phyloP scores from a whole-genome alignment of 2,329 filamentous ascomycete genomes.

The Esteya vermicola region DNA sequence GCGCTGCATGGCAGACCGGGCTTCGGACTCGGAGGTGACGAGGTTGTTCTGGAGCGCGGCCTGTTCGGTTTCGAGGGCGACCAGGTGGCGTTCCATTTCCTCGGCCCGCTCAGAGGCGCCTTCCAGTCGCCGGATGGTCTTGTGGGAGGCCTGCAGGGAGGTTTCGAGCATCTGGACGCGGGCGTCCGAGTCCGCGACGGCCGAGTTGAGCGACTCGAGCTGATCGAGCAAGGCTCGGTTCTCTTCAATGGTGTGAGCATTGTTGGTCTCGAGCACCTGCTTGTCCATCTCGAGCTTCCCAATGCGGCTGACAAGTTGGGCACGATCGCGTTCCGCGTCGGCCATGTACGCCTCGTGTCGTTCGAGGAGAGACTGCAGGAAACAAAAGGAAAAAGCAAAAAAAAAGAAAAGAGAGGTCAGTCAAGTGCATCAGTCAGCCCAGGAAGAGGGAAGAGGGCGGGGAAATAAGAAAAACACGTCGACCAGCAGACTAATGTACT shows the following conservation, averaged over 20 bases:
- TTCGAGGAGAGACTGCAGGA: constrained; percentile 69
- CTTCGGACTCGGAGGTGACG: constrained; percentile 54
- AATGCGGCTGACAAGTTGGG: constrained; percentile 57
- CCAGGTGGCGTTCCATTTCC: constrained; percentile 67
- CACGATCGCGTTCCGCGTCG: constrained; percentile 76
- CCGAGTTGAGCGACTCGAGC: constrained; percentile 68
- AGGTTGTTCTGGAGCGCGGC: constrained; percentile 55
- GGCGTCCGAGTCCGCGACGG: constrained; percentile 65
- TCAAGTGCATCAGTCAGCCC: too few species aligned
- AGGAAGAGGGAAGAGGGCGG: too few species aligned
- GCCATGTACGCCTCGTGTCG: constrained; percentile 92
- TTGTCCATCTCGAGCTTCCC: constrained; percentile 64
- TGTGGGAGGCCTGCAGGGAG: constrained; percentile 62
- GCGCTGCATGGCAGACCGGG: constrained; percentile 62
- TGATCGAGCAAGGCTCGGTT: constrained; percentile 72
- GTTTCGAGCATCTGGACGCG: constrained; percentile 66
- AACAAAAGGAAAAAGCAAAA: constrained; percentile 16
- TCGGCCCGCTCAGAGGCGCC: constrained; percentile 59
- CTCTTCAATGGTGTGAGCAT: constrained; percentile 66
- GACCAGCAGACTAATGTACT: too few species aligned
- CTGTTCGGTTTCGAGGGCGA: constrained; percentile 70
- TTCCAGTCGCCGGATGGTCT: constrained; percentile 62
- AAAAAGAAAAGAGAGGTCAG: background rate
- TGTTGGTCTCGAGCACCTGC: constrained; percentile 57
- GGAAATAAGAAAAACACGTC: too few species aligned